Percentiles rank a stretch among this genome's conserved stretches.
Conservation (phyloP, 768 basidiomycete genomes). For the Coprinopsis strossmayeri region DNA sequence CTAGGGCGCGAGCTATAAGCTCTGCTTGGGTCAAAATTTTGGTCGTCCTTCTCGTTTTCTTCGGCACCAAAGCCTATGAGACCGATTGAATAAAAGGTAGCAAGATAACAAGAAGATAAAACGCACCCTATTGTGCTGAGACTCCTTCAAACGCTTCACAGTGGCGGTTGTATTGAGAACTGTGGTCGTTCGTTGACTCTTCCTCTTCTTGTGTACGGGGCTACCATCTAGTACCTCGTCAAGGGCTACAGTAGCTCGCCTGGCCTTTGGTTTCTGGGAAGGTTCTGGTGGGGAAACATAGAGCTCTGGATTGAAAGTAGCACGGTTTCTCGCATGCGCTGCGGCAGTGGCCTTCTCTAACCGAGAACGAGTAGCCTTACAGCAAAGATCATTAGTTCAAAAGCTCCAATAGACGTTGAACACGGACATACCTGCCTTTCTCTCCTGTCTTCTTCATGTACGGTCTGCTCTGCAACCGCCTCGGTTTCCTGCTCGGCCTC, state of each 20-base stretch:
- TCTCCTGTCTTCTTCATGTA: conserved; percentile 54
- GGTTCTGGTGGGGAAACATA: conserved; percentile 16
- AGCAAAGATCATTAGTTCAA: background rate
- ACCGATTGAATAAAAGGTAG: background rate
- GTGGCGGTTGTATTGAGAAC: conserved; percentile 67
- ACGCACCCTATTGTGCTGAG: conserved; percentile 55
- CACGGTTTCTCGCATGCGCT: conserved; percentile 60
- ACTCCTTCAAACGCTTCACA: conserved; percentile 55
- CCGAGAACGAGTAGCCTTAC: conserved; percentile 48
- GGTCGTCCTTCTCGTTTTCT: conserved; percentile 48
- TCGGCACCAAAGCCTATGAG: conserved; percentile 59
- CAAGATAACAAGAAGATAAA: background rate
- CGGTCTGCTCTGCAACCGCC: conserved; percentile 43
- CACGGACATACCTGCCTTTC: conserved; percentile 36
- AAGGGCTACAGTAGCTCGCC: conserved; percentile 7
- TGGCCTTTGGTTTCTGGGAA: conserved; percentile 19
- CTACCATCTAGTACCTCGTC: background rate
- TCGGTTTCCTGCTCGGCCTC: conserved; percentile 39
- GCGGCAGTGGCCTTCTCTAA: conserved; percentile 58
- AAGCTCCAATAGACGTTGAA: conserved; percentile 1
- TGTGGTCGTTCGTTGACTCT: conserved; percentile 64
- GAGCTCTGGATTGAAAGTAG: conserved; percentile 59
- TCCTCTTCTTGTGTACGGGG: conserved; percentile 13
- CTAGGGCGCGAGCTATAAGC: conserved; percentile 74
- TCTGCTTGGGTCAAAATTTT: conserved; percentile 72